A percentile compares a stretch with the other conserved stretches of the same genome.
These are phyloP conservation scores for Sophora flavescens DNA, from an alignment of 306 rosid genomes.

Conservation along the genomic window DNA sequence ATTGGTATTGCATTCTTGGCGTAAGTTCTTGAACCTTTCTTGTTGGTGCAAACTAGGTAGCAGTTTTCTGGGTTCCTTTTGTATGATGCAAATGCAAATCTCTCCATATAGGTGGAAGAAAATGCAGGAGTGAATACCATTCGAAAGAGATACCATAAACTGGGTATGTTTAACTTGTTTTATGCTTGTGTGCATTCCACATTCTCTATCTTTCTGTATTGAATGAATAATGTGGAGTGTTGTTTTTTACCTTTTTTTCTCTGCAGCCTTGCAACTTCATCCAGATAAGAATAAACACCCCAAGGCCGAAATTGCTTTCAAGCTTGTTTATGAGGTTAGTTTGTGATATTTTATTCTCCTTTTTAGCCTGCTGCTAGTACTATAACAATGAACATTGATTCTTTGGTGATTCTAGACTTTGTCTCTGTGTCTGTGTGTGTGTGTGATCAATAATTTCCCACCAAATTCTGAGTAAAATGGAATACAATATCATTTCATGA, in stretches of 20 bases:
- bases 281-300: slow-evolving; percentile 96
- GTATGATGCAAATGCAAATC: slow-evolving; percentile 31
- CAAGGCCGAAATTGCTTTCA: slow-evolving; percentile 94
- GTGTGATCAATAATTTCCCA: no score
- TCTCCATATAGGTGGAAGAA: slow-evolving; percentile 76
- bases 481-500: slow-evolving; percentile 7
- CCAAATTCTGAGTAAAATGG: neutral
- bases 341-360: slow-evolving; percentile 4
- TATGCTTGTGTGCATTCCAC: slow-evolving; percentile 18
- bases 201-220: slow-evolving; percentile 6
- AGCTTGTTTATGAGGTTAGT: slow-evolving; percentile 93
- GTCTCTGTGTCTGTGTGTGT: no score
- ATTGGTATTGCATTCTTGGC: slow-evolving; percentile 93
- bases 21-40: slow-evolving; percentile 58
- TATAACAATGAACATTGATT: slow-evolving; percentile 22
- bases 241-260: neutral
- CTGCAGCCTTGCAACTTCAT: slow-evolving; percentile 91
- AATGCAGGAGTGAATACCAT: slow-evolving; percentile 69
- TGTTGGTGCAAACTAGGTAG: neutral
- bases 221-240: slow-evolving; percentile 21
- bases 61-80: neutral
- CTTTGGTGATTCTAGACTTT: neutral
- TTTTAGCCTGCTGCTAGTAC: neutral
- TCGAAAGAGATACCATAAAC: slow-evolving; percentile 81
- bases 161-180: slow-evolving; percentile 63